Base-by-base conservation (phyloP, 108 stramenopile genomes). In the Skeletonema marinoi region DNA sequence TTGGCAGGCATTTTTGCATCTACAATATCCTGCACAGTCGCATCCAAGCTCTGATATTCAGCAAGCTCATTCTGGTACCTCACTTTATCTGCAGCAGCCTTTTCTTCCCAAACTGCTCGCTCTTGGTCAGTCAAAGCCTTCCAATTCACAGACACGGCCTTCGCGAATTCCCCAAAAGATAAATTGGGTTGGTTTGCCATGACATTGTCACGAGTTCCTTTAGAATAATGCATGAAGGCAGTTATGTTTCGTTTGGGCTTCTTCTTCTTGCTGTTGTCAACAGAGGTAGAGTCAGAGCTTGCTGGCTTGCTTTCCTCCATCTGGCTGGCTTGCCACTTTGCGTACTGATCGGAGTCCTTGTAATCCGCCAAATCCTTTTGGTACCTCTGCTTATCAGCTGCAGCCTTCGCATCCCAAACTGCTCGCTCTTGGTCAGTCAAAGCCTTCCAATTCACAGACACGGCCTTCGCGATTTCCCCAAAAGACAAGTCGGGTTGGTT, bases 401-500 rank as follows among this genome's bases (percentile, higher is more conserved):
- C 88, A 36, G 93, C 93, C 73, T 88, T 91, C 60, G 71, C 65
- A 2, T 94, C 88, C 89, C 89, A 94, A 21, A 78, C 74, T 51
- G 80, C 77, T 10, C 84, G 78, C 4, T 65, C 82, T n/a, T n/a
- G n/a, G n/a, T n/a, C n/a, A 41, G 85, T 41, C 7, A 94, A 77
- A 16, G 67, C 80, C 88, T 94, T 94, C 89, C 88, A 94, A 16
- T 82, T 60, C 5, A 66, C 78, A 19, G 90, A 89, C 60, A 94
- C 89, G 36, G 85, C 69, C 32, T 90, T 78, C 0, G 90, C 89
- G 35, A 92, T 90, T 29, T 90, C 85, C 59, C 90, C 93, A 54
- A 94, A 92, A 19, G 39, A 56, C n/a, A 88, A 84, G 14, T 91
- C 88, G 12, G 93, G 93, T 56, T 92, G 87, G 39, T 81, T 85